These are phyloP conservation scores for Amphirosellinia nigrospora DNA, from an alignment of 495 filamentous ascomycete genomes.

Conservation along the genomic window DNA sequence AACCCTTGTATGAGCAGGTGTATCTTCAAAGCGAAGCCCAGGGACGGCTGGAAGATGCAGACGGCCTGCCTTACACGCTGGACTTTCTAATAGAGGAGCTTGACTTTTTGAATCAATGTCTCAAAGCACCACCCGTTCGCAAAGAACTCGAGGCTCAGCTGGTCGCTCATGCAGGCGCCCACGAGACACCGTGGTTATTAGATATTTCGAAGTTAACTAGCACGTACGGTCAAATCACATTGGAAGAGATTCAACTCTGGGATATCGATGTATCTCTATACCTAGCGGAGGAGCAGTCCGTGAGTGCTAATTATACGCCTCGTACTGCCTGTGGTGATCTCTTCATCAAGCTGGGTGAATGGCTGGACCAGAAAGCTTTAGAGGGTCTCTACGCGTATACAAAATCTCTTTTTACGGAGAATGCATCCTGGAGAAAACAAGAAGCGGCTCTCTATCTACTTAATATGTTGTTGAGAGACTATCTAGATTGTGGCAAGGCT, in stretches of 20 bases:
- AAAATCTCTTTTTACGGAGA: constrained; percentile 66
- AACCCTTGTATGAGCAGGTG: constrained; percentile 73
- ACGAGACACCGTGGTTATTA: constrained; percentile 73
- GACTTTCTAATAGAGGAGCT: constrained; percentile 94
- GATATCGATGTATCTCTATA: constrained; percentile 95
- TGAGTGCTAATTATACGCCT: constrained; percentile 96
- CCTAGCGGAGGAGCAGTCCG: constrained; percentile 90
- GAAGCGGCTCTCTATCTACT: constrained; percentile 86
- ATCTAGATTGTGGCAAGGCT: constrained; percentile 71
- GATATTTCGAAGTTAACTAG: constrained; percentile 83
- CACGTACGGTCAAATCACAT: constrained; percentile 87
- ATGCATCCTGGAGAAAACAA: constrained; percentile 65
- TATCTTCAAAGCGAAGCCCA: constrained; percentile 87
- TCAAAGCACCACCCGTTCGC: constrained; percentile 83
- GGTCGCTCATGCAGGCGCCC: constrained; percentile 57
- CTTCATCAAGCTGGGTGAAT: constrained; percentile 90
- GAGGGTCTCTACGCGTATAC: constrained; percentile 78
- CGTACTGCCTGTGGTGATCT: constrained; percentile 90
- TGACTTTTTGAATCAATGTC: constrained; percentile 86
- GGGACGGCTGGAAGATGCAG: constrained; percentile 85
- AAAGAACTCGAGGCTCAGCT: constrained; percentile 81
- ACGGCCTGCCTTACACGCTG: constrained; percentile 92
- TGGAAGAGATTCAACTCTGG: constrained; percentile 93
- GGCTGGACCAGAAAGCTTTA: constrained; percentile 71
- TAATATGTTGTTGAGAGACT: constrained; percentile 80